Base-by-base conservation (phyloP, 371 early-diverging fungal genomes). In the Zychaea mexicana region DNA sequence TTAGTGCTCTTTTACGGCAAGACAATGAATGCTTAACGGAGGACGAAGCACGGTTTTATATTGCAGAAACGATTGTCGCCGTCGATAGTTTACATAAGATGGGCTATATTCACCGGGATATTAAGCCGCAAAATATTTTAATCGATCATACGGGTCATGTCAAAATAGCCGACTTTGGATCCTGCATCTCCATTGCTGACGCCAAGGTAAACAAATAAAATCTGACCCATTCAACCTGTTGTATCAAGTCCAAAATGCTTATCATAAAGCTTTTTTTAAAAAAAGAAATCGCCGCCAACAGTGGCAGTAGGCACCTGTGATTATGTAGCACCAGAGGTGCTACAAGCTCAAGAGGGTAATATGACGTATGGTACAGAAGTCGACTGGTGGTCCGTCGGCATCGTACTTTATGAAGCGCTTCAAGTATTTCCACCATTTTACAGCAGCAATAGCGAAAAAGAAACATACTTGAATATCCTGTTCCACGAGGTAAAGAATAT, bases 381-480 rank as follows among this genome's bases (percentile, higher is more conserved):
- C 45, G 99, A 99, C 80, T 97, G 98, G 94, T 99, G 99, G 99
- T 94, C 97, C 10, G 83, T 99, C 0, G 99, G 99, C 21, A 94
- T 98, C 19, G 91, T 99, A 38, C 88, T 99, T 73, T 99, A 92
- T 68, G 99, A 99, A 73, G 85, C 98, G 54, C 80, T 98, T n/a
- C 90, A 93, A 33, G 96, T 95, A 1, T 89, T 91, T 62, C 94
- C 98, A 28, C 96, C 98, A 3, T 97, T 96, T 76, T 92, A 92
- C 71, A 86, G 90, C 28, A 87, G 90, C 33, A 89, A 90, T 22
- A 89, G 85, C 58, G 86, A 92, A 30, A 89, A 90, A 61, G 94
- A 96, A 26, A 97, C 95, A 6, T 94, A 96, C 76, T 83, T 90
- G 61, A 90, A 91, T 79, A 89, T 94, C 68, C 79, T 95, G 72